A percentile compares a stretch with the other conserved stretches of the same genome.
These are phyloP conservation scores for Ambrosia trifida DNA, from an alignment of 129 eudicot species.

Conservation along the genomic window DNA sequence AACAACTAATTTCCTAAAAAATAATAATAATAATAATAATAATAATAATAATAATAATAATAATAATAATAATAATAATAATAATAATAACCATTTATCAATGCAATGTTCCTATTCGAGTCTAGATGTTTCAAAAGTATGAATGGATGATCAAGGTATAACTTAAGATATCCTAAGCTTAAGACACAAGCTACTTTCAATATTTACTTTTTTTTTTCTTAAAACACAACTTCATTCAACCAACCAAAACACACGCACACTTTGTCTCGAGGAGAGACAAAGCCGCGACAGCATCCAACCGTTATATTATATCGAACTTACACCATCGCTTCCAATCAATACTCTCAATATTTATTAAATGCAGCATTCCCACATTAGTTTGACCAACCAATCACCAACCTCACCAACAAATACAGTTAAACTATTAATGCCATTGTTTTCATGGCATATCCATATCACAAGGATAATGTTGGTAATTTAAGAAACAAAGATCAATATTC, in stretches of 20 bases:
- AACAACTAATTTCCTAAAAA: no score
- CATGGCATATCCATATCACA: slow-evolving; percentile 22
- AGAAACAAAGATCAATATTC: slow-evolving; percentile 32
- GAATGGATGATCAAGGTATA: not conserved
- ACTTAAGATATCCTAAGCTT: not conserved
- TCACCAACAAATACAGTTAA: not conserved
- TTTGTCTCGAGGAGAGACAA: no score
- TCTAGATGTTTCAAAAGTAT: not conserved
- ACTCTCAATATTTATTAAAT: no score
- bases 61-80: no score
- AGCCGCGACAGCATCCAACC: no score
- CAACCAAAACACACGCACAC: no score
- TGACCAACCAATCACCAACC: slow-evolving; percentile 10
- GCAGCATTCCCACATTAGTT: slow-evolving; percentile 9
- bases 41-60: no score
- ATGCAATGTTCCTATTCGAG: not conserved
- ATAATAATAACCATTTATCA: slow-evolving; percentile 1
- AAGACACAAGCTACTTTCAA: not conserved
- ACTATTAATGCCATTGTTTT: slow-evolving; percentile 10
- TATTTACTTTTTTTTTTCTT: no score
- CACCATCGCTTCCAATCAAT: no score
- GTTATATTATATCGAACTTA: no score
- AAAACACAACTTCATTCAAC: no score
- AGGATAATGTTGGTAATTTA: slow-evolving; percentile 24
- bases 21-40: no score